A percentile compares a stretch with the other conserved stretches of the same genome.
Conservation (phyloP, 1,284 basidiomycete genomes). For the Mycena citricolor region DNA sequence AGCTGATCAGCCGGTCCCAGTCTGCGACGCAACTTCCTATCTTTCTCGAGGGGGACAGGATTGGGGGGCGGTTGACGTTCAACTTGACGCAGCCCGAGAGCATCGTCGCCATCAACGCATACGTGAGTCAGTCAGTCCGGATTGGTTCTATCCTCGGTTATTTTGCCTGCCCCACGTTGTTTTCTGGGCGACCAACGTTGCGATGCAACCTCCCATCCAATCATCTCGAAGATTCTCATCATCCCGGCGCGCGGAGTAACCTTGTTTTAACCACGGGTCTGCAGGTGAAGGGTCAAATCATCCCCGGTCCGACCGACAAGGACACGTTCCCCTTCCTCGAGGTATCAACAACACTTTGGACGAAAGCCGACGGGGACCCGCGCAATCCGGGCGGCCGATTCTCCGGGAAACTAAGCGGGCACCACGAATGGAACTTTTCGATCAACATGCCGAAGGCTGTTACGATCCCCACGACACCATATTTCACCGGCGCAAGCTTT, state of each 20-base stretch:
- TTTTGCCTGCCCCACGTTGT: too few species aligned
- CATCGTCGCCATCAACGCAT: conserved; percentile 10
- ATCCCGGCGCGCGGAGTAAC: too few species aligned
- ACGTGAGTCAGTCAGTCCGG: too few species aligned
- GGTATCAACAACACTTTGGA: conserved; percentile 14
- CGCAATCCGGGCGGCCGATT: neutral
- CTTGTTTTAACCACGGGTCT: too few species aligned
- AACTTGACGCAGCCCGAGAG: conserved; percentile 12
- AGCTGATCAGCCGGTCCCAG: conserved; percentile 16
- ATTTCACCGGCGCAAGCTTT: conserved; percentile 12
- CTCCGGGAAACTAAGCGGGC: conserved; percentile 14
- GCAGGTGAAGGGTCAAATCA: conserved; percentile 20
- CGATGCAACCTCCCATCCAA: too few species aligned
- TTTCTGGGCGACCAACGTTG: too few species aligned
- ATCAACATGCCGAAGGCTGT: conserved; percentile 16
- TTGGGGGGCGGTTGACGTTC: conserved; percentile 11
- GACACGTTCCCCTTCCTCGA: conserved; percentile 19
- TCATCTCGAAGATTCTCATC: too few species aligned
- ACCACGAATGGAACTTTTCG: conserved; percentile 21
- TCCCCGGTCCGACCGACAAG: conserved; percentile 13
- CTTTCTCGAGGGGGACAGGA: conserved; percentile 18
- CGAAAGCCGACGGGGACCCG: conserved; percentile 17
- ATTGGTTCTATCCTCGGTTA: too few species aligned
- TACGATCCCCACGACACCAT: conserved; percentile 1
- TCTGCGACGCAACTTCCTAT: conserved; percentile 9